Evolutionary conservation across 352 stramenopile genomes (phyloP).

Genomic region (Pythium rishiriense): DNA sequence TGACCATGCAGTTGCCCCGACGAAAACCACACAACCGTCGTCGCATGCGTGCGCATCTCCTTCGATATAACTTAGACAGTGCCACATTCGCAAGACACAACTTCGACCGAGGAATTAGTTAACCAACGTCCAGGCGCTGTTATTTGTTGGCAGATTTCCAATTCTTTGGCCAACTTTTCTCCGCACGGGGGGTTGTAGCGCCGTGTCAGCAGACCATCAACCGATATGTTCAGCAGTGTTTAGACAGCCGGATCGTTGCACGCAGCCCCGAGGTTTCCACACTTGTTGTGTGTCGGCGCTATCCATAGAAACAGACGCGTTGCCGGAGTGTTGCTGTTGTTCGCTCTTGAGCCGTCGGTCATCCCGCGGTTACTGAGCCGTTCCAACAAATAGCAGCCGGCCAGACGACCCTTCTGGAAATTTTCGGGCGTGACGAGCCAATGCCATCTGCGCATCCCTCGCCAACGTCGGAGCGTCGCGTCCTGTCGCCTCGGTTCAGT

Average conservation of each 20-base stretch:
- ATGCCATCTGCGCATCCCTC: conserved; percentile 9
- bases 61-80: not conserved
- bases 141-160: conserved; percentile 14
- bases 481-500: conserved; percentile 21
- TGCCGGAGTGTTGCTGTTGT: conserved; percentile 11
- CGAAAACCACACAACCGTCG: conserved; percentile 9
- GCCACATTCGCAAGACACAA: not conserved
- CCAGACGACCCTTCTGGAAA: conserved; percentile 25
- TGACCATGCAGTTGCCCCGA: conserved; percentile 27
- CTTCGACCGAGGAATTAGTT: not conserved
- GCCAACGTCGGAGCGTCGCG: not conserved
- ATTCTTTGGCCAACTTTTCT: conserved; percentile 4
- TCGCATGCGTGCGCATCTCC: conserved; percentile 11
- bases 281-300: not conserved
- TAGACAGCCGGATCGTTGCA: conserved; percentile 8
- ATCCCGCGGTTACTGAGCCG: conserved; percentile 7
- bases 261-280: not conserved
- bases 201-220: not conserved
- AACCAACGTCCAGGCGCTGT: not conserved
- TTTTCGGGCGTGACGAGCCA: conserved; percentile 33
- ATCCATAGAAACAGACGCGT: conserved; percentile 18
- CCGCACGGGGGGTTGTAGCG: not conserved
- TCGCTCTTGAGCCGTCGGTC: not conserved
- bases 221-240: not conserved
- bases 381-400: conserved; percentile 16